Base-by-base conservation (phyloP, 768 basidiomycete genomes). In the Lactifluus volemus region DNA sequence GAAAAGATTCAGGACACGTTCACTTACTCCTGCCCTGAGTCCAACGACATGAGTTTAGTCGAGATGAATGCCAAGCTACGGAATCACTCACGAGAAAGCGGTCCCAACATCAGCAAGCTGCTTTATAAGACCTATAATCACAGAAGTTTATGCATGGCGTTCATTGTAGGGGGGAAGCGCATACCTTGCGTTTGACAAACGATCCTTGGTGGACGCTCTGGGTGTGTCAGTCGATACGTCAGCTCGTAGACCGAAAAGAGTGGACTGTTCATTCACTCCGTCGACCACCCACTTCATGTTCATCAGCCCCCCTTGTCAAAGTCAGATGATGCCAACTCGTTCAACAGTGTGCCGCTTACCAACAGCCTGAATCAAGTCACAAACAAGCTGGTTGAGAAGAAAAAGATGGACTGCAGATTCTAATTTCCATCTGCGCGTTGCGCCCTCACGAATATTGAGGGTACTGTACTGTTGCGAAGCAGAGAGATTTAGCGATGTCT, bases 241-340 rank as follows among this genome's bases (percentile, higher is more conserved):
- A 34, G 21, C 17, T 5, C 38, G 42, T n/a, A 42, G 15, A 25
- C 38, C 21, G 36, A 12, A 38, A 25, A 39, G 29, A 11, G 52
- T 29, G 25, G 17, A 6, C 19, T 48, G n/a, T n/a, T 25, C 8
- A 68, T 73, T 52, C 59, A 76, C 75, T 30, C 69, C 71, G 32
- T 70, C 66, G 48, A 61, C 36, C 30, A 71, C 63, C 76, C 76
- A 77, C 61, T 66, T 69, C 34, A 74, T 63, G 54, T 75, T 67
- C 64, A 78, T 70, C 15, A 77, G 63, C 3, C 74, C 75, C 2
- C 78, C 76, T 76, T 39, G 51, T 19, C n/a, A 58, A 45, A 15
- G 53, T 56, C 15, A 63, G 55, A 14, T 9, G 17, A 34, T 10
- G 17, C 9, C 55, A 19, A 12, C 44, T 15, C 9, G 9, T 2